These are phyloP conservation scores for Penicillium simplicissimum DNA, from an alignment of 495 filamentous ascomycete species.

Conservation along the genomic window DNA sequence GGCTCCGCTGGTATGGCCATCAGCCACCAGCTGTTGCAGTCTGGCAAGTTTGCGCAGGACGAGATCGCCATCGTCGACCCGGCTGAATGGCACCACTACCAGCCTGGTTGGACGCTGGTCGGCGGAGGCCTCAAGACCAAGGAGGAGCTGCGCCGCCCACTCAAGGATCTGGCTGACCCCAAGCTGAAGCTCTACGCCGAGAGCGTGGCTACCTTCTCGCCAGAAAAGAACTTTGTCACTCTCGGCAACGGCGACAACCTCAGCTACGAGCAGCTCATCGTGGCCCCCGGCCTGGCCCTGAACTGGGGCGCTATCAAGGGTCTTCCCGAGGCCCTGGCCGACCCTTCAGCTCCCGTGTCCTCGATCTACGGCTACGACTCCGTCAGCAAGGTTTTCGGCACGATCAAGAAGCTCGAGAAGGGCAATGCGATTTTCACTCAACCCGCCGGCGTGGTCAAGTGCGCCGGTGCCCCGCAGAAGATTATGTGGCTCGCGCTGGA, in stretches of 20 bases:
- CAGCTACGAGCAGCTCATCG: conserved; percentile 64
- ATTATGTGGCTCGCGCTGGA: conserved; percentile 71
- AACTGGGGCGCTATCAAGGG: conserved; percentile 59
- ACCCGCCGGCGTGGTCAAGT: conserved; percentile 65
- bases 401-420: conserved; percentile 53
- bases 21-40: conserved; percentile 62
- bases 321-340: conserved; percentile 58
- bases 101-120: conserved; percentile 71
- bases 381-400: conserved; percentile 58
- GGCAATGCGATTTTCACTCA: conserved; percentile 70
- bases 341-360: conserved; percentile 57
- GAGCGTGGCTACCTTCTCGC: conserved; percentile 52
- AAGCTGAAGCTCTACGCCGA: conserved; percentile 64
- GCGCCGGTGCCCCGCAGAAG: conserved; percentile 70
- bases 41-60: conserved; percentile 54
- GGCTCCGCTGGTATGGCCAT: conserved; percentile 63
- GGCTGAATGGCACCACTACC: conserved; percentile 65
- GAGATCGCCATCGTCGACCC: conserved; percentile 71
- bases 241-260: conserved; percentile 58
- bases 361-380: conserved; percentile 65
- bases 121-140: conserved; percentile 63
- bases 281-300: conserved; percentile 61
- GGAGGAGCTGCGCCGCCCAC: conserved; percentile 52
- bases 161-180: conserved; percentile 54
- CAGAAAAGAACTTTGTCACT: conserved; percentile 59